phyloP scores from a whole-genome alignment of 2,329 filamentous ascomycete genomes.

The Karstenula rhodostoma region DNA sequence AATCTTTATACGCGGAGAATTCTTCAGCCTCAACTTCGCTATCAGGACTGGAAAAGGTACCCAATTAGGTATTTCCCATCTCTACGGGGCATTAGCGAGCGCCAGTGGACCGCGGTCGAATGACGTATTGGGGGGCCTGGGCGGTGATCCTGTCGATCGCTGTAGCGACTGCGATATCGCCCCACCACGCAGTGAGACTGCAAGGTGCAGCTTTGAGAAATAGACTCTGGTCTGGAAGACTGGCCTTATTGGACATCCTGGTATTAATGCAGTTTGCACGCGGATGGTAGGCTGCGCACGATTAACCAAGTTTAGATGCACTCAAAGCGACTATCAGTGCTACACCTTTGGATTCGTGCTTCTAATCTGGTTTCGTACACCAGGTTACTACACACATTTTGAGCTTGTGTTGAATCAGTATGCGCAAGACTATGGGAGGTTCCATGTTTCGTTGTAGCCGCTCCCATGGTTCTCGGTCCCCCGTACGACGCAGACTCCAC shows the following conservation, averaged over 20 bases:
- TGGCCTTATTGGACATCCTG: too few relatives aligned
- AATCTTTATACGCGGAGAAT: neutral
- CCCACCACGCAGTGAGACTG: neutral
- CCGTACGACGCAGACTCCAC: too few relatives aligned
- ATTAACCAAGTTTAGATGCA: too few relatives aligned
- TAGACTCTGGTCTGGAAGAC: neutral
- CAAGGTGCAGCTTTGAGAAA: neutral
- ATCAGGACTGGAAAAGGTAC: neutral
- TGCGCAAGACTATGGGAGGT: too few relatives aligned
- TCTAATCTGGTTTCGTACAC: too few relatives aligned
- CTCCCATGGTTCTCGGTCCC: too few relatives aligned
- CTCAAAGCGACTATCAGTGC: too few relatives aligned
- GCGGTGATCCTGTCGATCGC: conserved; percentile 2
- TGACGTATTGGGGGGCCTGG: neutral
- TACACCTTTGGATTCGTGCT: too few relatives aligned
- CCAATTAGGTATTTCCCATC: neutral
- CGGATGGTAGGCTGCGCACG: too few relatives aligned
- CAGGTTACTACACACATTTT: too few relatives aligned
- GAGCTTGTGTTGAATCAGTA: too few relatives aligned
- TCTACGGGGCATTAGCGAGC: neutral
- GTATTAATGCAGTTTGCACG: neutral
- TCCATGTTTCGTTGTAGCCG: too few relatives aligned
- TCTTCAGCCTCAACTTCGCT: neutral
- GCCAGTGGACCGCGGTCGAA: neutral
- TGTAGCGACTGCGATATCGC: neutral